Base-by-base conservation (phyloP, 2,329 filamentous ascomycete genomes). In the Talaromyces sp. region DNA sequence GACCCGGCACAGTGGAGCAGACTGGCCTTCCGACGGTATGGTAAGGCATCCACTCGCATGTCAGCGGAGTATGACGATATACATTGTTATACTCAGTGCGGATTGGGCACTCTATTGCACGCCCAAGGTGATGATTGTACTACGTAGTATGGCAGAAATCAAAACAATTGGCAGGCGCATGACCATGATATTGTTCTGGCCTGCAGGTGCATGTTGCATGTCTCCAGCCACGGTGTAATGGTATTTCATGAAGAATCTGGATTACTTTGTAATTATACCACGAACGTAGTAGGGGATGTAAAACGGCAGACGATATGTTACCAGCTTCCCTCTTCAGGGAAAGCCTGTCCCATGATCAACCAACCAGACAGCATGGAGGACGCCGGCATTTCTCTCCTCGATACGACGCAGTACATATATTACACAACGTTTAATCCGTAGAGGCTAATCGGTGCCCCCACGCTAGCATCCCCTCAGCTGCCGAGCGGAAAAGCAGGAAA, bases 21-120 rank as follows among this genome's bases (percentile, higher is more conserved):
- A 52, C 27, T 33, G 49, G 11, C 19, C 52, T 62, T 62, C 60
- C 60, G 47, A 41, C 47, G 37, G 19, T 52, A 27, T 33, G 60
- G 60, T 52, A 41, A 22, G 33, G 43, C 50, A 56, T 35, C 50
- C 50, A 56, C 50, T 56, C 50, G 25, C 47, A 17, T 35, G 50
- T 22, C 50, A 5, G 31, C 25, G 27, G 50, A 35, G 17, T 37
- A 56, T 56, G 50, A 56, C 50, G 50, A 56, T 56, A 37, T 56
- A n/a, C 49, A n/a, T 52, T 33, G 47, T 50, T 5, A 11, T 10
- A n/a, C 22, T 37, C 35, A 13, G 13, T 27, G 27, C 11, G 22
- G 22, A 27, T 50, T 31, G 25, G 47, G 22, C 27, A 35, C n/a
- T 54, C 4, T 17, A 15, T 25, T 25, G 52, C 2, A 22, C 52